Evolutionary conservation across 331 rosid species (phyloP).

Genomic region (Erythrophleum ivorense): DNA sequence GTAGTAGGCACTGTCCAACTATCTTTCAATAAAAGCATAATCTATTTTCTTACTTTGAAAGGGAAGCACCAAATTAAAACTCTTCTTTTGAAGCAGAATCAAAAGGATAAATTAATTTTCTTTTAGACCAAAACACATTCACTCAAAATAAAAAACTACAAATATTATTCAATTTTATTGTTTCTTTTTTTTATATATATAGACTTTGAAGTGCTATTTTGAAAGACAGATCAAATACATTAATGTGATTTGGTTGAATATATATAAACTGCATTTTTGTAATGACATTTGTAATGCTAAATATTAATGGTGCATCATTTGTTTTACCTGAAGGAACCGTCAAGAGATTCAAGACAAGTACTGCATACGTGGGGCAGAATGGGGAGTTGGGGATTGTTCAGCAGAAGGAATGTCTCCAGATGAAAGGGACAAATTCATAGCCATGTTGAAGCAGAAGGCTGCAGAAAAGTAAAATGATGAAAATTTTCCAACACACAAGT

Average conservation of each 20-base stretch:
- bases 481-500: not conserved
- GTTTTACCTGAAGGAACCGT: slow-evolving; percentile 61
- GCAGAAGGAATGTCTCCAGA: slow-evolving; percentile 76
- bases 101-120: too few species aligned
- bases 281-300: not conserved
- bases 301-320: not conserved
- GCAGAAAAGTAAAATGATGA: slow-evolving; percentile 46
- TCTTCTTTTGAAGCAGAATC: too few species aligned
- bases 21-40: too few species aligned
- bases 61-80: too few species aligned
- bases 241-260: not conserved
- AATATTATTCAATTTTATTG: too few species aligned
- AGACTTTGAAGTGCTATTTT: too few species aligned
- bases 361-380: slow-evolving; percentile 90
- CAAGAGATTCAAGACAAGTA: slow-evolving; percentile 73
- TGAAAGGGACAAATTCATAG: slow-evolving; percentile 76
- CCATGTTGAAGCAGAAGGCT: slow-evolving; percentile 73
- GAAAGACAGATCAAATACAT: too few species aligned
- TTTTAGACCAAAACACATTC: too few species aligned
- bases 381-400: slow-evolving; percentile 98
- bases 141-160: too few species aligned
- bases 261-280: not conserved
- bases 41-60: too few species aligned
- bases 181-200: too few species aligned
- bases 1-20: too few species aligned